Percentiles rank a stretch among this genome's conserved stretches.
Evolutionary conservation across 805 yeast genomes (phyloP).

Genomic region (Lachancea sp.): DNA sequence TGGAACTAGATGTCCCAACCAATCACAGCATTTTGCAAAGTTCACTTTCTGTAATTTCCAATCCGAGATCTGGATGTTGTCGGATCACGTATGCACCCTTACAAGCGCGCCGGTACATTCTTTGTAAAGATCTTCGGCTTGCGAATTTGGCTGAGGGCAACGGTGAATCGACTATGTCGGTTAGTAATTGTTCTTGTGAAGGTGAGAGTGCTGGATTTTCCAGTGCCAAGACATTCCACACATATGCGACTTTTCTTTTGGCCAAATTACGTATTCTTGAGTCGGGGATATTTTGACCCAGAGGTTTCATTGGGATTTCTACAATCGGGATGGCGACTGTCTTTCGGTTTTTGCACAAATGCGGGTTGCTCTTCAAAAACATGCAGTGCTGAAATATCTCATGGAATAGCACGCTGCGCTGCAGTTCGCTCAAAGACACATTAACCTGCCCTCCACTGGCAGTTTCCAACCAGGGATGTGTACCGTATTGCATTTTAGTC

Average conservation of each 20-base stretch:
- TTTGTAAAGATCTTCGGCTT: conserved; percentile 9
- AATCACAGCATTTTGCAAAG: conserved; percentile 3
- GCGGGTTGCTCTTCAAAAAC: conserved; percentile 16
- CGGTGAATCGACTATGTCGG: conserved; percentile 12
- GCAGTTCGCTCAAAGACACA: conserved; percentile 7
- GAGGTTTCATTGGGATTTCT: conserved; percentile 21
- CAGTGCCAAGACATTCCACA: conserved; percentile 19
- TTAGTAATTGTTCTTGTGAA: conserved; percentile 12
- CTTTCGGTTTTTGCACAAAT: conserved; percentile 16
- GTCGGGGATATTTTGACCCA: conserved; percentile 19
- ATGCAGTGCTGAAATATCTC: conserved; percentile 17
- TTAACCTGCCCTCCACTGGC: not conserved
- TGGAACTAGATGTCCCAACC: not conserved
- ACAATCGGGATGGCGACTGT: conserved; percentile 20
- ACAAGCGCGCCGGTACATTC: conserved; percentile 19
- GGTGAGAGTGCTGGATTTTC: conserved; percentile 16
- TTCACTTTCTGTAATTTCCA: conserved; percentile 4
- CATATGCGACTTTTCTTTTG: conserved; percentile 14
- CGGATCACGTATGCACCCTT: conserved; percentile 16
- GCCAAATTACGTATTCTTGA: conserved; percentile 17
- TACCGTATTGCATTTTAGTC: conserved; percentile 10
- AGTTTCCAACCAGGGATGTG: conserved; percentile 16
- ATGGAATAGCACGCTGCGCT: conserved; percentile 12
- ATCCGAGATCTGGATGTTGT: conserved; percentile 5
- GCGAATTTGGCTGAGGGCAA: not conserved